phyloP scores from a whole-genome alignment of 1,284 basidiomycete species.

The Marasmius sp. region DNA sequence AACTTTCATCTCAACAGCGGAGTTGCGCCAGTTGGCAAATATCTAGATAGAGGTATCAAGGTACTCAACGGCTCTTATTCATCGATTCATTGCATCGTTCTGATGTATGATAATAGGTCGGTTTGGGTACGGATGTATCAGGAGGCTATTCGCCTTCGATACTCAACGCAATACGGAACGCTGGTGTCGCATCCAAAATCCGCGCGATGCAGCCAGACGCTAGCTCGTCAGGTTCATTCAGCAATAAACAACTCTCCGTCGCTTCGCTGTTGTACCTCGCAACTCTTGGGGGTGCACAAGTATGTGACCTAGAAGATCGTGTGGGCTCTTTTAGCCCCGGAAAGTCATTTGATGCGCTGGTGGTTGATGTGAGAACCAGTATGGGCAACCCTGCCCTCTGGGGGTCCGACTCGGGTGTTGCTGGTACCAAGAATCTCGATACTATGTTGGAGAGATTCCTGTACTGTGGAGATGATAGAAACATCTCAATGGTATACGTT shows the following conservation, averaged over 20 bases:
- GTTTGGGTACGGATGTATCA: constrained; percentile 88
- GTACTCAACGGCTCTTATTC: constrained; percentile 35
- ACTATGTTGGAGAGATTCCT: constrained; percentile 69
- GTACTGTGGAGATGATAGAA: constrained; percentile 87
- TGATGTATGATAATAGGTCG: constrained; percentile 52
- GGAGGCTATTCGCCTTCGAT: constrained; percentile 90
- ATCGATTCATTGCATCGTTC: not conserved
- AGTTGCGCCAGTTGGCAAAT: constrained; percentile 73
- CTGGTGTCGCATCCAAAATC: constrained; percentile 82
- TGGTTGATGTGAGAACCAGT: constrained; percentile 55
- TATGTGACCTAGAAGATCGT: constrained; percentile 70
- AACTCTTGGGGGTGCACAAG: constrained; percentile 87
- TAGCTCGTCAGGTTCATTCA: constrained; percentile 37
- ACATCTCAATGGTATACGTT: constrained; percentile 85
- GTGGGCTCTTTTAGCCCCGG: constrained; percentile 83
- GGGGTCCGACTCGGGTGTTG: constrained; percentile 37
- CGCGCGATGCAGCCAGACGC: constrained; percentile 43
- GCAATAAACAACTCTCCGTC: constrained; percentile 66
- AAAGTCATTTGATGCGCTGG: constrained; percentile 89
- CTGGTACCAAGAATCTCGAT: constrained; percentile 14
- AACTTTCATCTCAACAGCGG: constrained; percentile 92
- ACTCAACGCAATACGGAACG: constrained; percentile 79
- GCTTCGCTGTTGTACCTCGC: constrained; percentile 87
- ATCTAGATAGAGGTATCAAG: constrained; percentile 86
- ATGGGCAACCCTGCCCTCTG: constrained; percentile 65